Base-by-base conservation (phyloP, 73 alveolate genomes). In the Paramecium sonneborni region DNA sequence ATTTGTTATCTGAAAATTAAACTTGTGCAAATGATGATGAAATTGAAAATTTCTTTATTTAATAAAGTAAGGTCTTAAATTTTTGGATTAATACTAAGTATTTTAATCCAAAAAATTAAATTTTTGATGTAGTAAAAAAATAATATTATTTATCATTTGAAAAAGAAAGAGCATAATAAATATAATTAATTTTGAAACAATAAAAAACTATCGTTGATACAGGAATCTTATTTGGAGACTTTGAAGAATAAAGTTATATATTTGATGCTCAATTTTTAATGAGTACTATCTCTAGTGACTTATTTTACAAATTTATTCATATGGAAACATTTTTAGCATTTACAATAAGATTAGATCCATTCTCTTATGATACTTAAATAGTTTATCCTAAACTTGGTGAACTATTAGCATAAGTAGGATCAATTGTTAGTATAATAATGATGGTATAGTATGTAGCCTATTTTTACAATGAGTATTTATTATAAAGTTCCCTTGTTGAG, bases 351-450 rank as follows among this genome's bases (percentile, higher is more conserved):
- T 52, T 52, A 18, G 68, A 52, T 18, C 68, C 68, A 3, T 52
- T 52, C n/a, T 52, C 68, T 52, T 52, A 52, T n/a, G 46, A 52
- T 52, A 38, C 46, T 0, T 35, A 72, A 32, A 30, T 79, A 12
- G 55, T 39, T 9, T 41, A 41, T 23, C 90, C 90, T 43, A 79
- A 79, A 79, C 15, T 79, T 7, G 90, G 90, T 15, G 76, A 79
- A 23, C 34, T 79, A n/a, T 43, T 79, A 23, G 90, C 90, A 0
- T 39, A 79, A 46, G 74, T 79, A 39, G 90, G 90, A 21, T 79
- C 90, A 46, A 79, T 79, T 0, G 86, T 72, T 11, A 72, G 34
- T 72, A 21, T 72, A 21, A 62, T 62, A 3, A 62, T 62, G 84
- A 26, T 62, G 9, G 48, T 62, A 34, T 30, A 62, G n/a, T 52